Conservation (phyloP, 2,329 filamentous ascomycete genomes). For the Clonostachys rosea region DNA sequence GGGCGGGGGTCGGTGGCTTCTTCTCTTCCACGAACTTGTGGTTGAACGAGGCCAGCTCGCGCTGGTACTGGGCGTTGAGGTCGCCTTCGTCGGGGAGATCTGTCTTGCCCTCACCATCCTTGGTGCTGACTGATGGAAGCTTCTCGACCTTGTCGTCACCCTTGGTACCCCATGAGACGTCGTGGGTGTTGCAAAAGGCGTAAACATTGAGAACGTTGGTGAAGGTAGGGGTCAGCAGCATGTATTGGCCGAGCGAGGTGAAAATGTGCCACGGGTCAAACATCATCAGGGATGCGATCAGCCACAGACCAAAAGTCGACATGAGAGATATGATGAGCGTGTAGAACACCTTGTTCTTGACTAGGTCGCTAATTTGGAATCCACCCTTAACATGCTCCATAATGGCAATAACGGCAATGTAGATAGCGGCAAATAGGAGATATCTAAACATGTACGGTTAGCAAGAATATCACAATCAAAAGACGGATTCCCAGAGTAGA, state of each 20-base stretch:
- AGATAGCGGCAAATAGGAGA: conserved; percentile 90
- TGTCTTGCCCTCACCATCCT: conserved; percentile 86
- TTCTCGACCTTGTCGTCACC: conserved; percentile 95
- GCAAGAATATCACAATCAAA: conserved; percentile 1
- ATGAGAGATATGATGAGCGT: conserved; percentile 88
- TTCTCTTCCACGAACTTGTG: conserved; percentile 72
- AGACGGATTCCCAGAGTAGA: neutral
- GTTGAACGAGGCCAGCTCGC: conserved; percentile 71
- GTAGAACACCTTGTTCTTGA: conserved; percentile 86
- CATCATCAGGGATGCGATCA: conserved; percentile 88
- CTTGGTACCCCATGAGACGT: conserved; percentile 97
- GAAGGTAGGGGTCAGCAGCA: conserved; percentile 91
- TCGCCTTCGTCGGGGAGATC: conserved; percentile 94
- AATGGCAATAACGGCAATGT: conserved; percentile 86
- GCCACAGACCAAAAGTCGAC: conserved; percentile 90
- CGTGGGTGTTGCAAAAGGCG: conserved; percentile 97
- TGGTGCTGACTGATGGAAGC: conserved; percentile 81
- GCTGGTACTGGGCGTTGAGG: conserved; percentile 90
- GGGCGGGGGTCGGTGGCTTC: conserved; percentile 47
- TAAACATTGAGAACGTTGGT: conserved; percentile 99
- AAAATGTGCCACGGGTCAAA: conserved; percentile 99
- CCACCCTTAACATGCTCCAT: conserved; percentile 61
- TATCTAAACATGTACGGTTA: conserved; percentile 48
- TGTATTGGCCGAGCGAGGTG: conserved; percentile 91
- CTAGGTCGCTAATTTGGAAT: conserved; percentile 69